Evolutionary conservation across 2,329 filamentous ascomycete species (phyloP).

Genomic region (Claviceps fusiformis): DNA sequence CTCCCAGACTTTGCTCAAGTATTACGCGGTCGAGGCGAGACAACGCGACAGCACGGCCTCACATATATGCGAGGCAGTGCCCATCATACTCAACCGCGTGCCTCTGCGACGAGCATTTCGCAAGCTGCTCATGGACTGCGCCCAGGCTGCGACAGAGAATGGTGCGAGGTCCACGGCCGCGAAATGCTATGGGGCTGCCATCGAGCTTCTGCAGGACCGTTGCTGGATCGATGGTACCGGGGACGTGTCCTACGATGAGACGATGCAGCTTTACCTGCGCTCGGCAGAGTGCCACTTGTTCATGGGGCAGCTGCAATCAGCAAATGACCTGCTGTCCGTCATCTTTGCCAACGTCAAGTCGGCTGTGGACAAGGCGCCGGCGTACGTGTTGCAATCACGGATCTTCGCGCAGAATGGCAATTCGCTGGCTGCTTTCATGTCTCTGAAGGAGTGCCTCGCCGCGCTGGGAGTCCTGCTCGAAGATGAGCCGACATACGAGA

Average conservation of each 20-base stretch:
- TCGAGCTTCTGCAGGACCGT: slow-evolving; percentile 64
- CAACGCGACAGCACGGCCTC: slow-evolving; percentile 61
- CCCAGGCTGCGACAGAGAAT: slow-evolving; percentile 64
- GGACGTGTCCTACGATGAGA: slow-evolving; percentile 79
- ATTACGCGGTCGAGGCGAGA: slow-evolving; percentile 46
- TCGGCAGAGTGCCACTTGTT: slow-evolving; percentile 75
- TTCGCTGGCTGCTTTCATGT: slow-evolving; percentile 51
- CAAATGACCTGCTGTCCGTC: slow-evolving; percentile 52
- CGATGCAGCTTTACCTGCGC: slow-evolving; percentile 62
- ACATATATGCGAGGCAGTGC: slow-evolving; percentile 67
- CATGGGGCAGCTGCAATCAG: slow-evolving; percentile 56
- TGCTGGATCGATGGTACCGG: slow-evolving; percentile 58
- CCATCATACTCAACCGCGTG: slow-evolving; percentile 58
- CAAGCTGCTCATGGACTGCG: slow-evolving; percentile 65
- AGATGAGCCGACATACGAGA: slow-evolving; percentile 54
- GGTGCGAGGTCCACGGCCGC: slow-evolving; percentile 71
- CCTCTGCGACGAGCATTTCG: slow-evolving; percentile 51
- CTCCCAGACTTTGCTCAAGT: slow-evolving; percentile 65
- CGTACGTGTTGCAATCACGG: slow-evolving; percentile 70
- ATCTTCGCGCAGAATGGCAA: slow-evolving; percentile 66
- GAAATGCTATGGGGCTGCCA: slow-evolving; percentile 66
- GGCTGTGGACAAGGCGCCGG: slow-evolving; percentile 67
- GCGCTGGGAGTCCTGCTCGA: slow-evolving; percentile 56
- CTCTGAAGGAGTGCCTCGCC: slow-evolving; percentile 56
- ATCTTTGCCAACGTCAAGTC: slow-evolving; percentile 59